A percentile compares a stretch with the other conserved stretches of the same genome.
Evolutionary conservation across 495 filamentous ascomycete genomes (phyloP).

Genomic region (Staphylotrichum longicolle): DNA sequence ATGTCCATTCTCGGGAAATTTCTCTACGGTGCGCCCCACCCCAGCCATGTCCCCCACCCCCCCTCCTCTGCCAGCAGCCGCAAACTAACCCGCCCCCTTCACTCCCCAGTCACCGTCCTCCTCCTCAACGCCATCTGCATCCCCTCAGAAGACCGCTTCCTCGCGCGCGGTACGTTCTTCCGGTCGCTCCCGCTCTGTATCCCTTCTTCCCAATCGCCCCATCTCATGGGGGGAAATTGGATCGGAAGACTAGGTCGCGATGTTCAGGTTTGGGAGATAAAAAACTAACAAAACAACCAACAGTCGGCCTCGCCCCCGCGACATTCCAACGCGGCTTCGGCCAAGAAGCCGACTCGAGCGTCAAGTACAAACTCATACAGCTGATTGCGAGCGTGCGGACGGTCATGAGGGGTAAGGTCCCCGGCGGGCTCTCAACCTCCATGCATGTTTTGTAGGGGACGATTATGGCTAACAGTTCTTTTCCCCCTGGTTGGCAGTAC

Average conservation of each 20-base stretch:
- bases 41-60: too few relatives aligned
- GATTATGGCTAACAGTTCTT: too few relatives aligned
- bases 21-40: constrained; percentile 15
- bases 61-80: not conserved
- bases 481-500: constrained; percentile 57
- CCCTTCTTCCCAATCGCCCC: not conserved
- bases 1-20: constrained; percentile 24
- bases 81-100: not conserved
- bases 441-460: too few relatives aligned
- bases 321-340: constrained; percentile 73
- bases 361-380: constrained; percentile 84
- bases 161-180: constrained; percentile 75
- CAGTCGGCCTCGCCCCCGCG: constrained; percentile 76
- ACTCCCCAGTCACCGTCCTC: constrained; percentile 65
- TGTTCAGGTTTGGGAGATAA: too few relatives aligned
- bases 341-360: constrained; percentile 66
- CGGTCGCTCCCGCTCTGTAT: not conserved
- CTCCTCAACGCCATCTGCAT: constrained; percentile 92
- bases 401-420: constrained; percentile 83
- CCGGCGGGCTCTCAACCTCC: not conserved
- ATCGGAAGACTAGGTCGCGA: too few relatives aligned
- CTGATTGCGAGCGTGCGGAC: constrained; percentile 88
- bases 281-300: constrained; percentile 11
- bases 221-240: too few relatives aligned
- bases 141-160: constrained; percentile 95